A percentile compares a stretch with the other conserved stretches of the same genome.
phyloP scores from a whole-genome alignment of 2,329 filamentous ascomycete genomes.

The Pseudopyricularia javanii region DNA sequence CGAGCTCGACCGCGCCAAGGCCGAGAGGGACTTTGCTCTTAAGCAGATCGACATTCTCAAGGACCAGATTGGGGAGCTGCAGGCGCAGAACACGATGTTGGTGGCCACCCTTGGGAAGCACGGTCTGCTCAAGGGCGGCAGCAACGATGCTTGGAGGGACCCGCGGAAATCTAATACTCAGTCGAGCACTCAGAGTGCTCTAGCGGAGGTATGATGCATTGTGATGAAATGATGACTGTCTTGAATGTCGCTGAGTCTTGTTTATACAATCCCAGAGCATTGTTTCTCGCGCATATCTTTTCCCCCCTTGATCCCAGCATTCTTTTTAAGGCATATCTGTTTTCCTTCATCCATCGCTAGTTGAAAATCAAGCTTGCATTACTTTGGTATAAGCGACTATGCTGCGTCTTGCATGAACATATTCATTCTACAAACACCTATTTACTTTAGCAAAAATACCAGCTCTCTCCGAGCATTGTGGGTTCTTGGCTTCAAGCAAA shows the following conservation, averaged over 20 bases:
- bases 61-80: slow-evolving; percentile 41
- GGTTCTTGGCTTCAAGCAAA: too few relatives aligned
- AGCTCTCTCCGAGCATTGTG: too few relatives aligned
- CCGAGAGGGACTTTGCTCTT: slow-evolving; percentile 38
- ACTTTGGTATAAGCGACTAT: background rate
- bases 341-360: background rate
- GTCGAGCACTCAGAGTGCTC: background rate
- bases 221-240: background rate
- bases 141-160: background rate
- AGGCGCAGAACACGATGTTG: slow-evolving; percentile 47
- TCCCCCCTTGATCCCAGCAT: background rate
- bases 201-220: background rate
- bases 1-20: slow-evolving; percentile 38
- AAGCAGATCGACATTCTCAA: slow-evolving; percentile 43
- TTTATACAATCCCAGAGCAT: background rate
- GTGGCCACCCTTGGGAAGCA: slow-evolving; percentile 38
- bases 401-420: too few relatives aligned
- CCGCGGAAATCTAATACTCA: background rate
- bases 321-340: too few relatives aligned
- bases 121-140: slow-evolving; percentile 2
- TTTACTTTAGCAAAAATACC: too few relatives aligned
- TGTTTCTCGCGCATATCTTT: background rate
- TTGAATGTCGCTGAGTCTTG: background rate
- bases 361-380: too few relatives aligned
- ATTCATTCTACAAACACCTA: too few relatives aligned